Evolutionary conservation across 2,329 filamentous ascomycete species (phyloP), one percentile per base, ranked within the genome.

Genomic region (Calonectria montana): DNA sequence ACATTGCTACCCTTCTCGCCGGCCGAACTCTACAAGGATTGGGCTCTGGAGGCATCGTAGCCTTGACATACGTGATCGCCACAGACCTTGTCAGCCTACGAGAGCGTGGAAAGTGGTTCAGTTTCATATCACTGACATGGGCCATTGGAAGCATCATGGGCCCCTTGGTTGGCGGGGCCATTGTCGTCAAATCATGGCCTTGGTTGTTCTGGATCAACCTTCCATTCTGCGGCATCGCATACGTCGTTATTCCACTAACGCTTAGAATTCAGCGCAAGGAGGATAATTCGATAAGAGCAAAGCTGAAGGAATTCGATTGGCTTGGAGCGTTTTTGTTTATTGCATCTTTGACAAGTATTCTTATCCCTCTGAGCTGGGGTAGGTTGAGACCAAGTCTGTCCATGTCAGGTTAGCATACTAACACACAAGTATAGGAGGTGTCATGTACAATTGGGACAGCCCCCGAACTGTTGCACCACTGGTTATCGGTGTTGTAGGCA

Each of bases 121-220:
- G 75, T 65, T 77, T 78, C 69, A 78, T 82, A 65, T 84, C 80
- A 1, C 79, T 82, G 27, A 86, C 88, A 80, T 91, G 88, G 90
- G 84, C 87, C 1, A 73, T 92, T 12, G 90, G 90, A 0, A 90
- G 90, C 88, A 76, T 77, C 37, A 65, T 78, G 25, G 76, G 76
- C 1, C 74, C 77, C 8, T 74, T 89, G 27, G 82, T 88, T 41
- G 87, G 90, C 7, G 89, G 89, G 21, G 88, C 85, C 2, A 89
- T 91, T 70, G 84, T 88, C 3, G 84, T 89, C 68, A 82, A 86
- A 50, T 82, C 81, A 1, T 91, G 90, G 91, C 82, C 88, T 10
- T 93, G 91, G 91, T 88, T 93, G 61, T 92, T 92, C 78, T 93
- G 88, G 86, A 86, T 92, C 75, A 93, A 92, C 74, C 81, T 92